Evolutionary conservation across 2,329 filamentous ascomycete species (phyloP).

Genomic region (Teratosphaeriaceae sp.): DNA sequence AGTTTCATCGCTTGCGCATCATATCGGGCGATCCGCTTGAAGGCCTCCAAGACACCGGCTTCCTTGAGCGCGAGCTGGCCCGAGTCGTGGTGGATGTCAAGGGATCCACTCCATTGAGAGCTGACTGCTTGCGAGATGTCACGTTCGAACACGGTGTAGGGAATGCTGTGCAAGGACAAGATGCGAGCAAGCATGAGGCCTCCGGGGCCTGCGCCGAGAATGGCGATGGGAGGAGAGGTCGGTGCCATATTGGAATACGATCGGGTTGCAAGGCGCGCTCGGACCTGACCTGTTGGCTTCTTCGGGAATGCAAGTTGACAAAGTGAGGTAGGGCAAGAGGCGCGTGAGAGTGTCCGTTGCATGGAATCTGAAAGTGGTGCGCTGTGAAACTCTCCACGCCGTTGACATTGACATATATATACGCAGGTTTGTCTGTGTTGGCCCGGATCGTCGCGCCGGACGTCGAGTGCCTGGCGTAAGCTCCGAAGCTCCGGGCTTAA

Average conservation of each 20-base stretch:
- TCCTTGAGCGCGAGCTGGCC: slow-evolving; percentile 25
- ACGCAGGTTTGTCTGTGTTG: no score
- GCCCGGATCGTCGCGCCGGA: no score
- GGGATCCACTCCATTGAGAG: slow-evolving; percentile 19
- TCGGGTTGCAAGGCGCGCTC: no score
- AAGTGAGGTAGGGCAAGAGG: no score
- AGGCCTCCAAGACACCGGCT: slow-evolving; percentile 25
- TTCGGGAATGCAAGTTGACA: not conserved
- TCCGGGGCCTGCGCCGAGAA: slow-evolving; percentile 27
- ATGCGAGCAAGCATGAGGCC: slow-evolving; percentile 26
- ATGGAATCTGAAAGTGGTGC: no score
- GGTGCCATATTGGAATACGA: slow-evolving; percentile 8
- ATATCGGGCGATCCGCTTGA: slow-evolving; percentile 22
- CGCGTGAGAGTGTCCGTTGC: no score
- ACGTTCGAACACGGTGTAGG: slow-evolving; percentile 25
- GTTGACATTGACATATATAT: no score
- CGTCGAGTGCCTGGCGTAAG: no score
- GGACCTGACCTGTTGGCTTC: not conserved
- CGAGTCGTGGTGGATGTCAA: slow-evolving; percentile 25
- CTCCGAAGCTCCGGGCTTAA: no score
- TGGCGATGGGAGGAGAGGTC: slow-evolving; percentile 24
- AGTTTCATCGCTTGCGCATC: slow-evolving; percentile 16
- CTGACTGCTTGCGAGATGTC: slow-evolving; percentile 13
- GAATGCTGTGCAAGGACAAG: slow-evolving; percentile 16
- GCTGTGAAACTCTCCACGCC: no score